phyloP scores from a whole-genome alignment of 2,329 filamentous ascomycete species.

The Proliferodiscus dingleyae region DNA sequence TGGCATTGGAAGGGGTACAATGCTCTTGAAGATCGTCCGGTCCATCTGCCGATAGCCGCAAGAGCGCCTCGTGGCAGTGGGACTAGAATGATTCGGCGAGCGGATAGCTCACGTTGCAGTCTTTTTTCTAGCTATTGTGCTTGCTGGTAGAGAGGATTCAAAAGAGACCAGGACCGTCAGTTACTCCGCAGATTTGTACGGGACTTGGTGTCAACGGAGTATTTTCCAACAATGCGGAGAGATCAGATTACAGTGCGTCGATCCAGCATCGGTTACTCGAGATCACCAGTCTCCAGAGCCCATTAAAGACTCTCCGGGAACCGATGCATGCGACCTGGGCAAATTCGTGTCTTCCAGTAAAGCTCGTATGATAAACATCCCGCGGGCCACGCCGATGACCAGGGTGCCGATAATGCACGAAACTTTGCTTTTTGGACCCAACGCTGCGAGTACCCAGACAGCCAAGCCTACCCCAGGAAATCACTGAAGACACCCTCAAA shows the following conservation, averaged over 20 bases:
- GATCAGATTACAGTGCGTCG: too few relatives aligned
- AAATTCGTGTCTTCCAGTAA: slow-evolving; percentile 1
- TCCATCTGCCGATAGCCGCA: slow-evolving; percentile 19
- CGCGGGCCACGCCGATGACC: slow-evolving; percentile 19
- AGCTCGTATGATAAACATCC: slow-evolving; percentile 15
- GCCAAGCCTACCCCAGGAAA: slow-evolving; percentile 2
- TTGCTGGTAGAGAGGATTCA: background rate
- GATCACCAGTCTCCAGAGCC: background rate
- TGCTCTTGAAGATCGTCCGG: background rate
- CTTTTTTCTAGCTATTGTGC: background rate
- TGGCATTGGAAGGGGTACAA: slow-evolving; percentile 1
- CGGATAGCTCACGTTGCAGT: background rate
- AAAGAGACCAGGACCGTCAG: too few relatives aligned
- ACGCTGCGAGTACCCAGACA: background rate
- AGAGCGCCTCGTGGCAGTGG: slow-evolving; percentile 20
- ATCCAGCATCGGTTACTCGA: too few relatives aligned
- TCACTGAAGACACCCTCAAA: background rate
- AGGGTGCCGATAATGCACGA: slow-evolving; percentile 24
- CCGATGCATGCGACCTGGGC: background rate
- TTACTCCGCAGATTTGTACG: too few relatives aligned
- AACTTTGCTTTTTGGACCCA: slow-evolving; percentile 14
- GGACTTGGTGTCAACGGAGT: too few relatives aligned
- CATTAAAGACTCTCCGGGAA: background rate
- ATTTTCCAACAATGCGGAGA: too few relatives aligned
- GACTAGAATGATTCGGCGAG: slow-evolving; percentile 2